Base-by-base conservation (phyloP, 2,329 filamentous ascomycete species). In the Trichoderma oligosporum region DNA sequence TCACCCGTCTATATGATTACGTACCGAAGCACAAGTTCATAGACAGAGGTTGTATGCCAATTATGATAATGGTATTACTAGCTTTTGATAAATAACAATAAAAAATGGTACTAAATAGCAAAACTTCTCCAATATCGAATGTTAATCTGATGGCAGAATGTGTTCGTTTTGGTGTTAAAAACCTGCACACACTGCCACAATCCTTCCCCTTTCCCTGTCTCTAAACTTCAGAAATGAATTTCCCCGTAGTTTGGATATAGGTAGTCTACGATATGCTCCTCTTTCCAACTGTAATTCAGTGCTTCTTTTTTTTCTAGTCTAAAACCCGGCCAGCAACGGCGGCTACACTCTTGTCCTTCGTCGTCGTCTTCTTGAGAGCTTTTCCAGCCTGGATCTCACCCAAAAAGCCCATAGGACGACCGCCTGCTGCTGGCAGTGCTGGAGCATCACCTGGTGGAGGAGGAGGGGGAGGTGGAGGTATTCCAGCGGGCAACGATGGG, bases 381-480 rank as follows among this genome's bases (percentile, higher is more conserved):
- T 73, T 91, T 41, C 94, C 93, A 61, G 84, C 75, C 68, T 93
- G 86, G 61, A 99, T 97, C 70, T 96, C 84, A 59, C 85, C 86
- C 62, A 99, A 73, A 67, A 99, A 79, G 1, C 85, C 84, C 18
- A 82, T 67, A 18, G 84, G 83, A 25, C 81, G 77, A 0, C 75
- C 80, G 27, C 74, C 72, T 9, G 68, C 59, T 5, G 82, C 75
- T 4, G 83, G 78, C 4, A 78, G 74, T 29, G 74, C 66, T 48
- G 71, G 70, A 53, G 72, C 71, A 44, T 67, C 74, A 16, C 71
- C 73, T 2, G 77, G 73, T 7, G 76, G 80, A 24, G 74, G 80
- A 41, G 71, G 79, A 62, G 72, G 78, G 35, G 71, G 80, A 68
- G 72, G 47, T 67, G 73, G 33, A 69, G 73, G 16, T 63, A 73